These are phyloP conservation scores for Cadophora sp. DNA, from an alignment of 2,329 filamentous ascomycete genomes.

Conservation along the genomic window DNA sequence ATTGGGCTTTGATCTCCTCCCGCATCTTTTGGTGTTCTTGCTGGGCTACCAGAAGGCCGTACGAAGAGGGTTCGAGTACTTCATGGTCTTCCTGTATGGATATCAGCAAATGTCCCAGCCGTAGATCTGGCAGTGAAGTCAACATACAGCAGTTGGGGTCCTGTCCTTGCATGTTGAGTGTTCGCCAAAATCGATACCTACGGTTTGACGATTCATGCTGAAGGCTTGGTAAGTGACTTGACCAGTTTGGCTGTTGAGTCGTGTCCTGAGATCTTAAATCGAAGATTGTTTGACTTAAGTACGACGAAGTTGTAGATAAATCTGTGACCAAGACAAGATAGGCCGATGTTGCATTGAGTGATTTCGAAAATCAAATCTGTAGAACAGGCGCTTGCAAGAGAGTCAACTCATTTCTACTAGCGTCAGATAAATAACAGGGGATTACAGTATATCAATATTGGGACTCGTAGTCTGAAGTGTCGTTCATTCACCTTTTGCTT, in stretches of 20 bases:
- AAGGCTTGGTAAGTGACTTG: neutral
- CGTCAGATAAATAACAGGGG: no score
- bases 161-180: neutral
- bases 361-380: neutral
- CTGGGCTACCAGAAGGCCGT: neutral
- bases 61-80: neutral
- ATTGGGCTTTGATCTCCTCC: conserved; percentile 1
- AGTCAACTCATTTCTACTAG: neutral
- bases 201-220: neutral
- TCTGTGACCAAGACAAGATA: no score
- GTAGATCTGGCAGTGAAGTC: neutral
- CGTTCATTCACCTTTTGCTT: neutral
- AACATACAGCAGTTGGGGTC: conserved; percentile 7
- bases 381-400: no score
- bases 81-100: neutral
- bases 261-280: neutral
- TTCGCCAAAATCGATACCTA: neutral
- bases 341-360: neutral
- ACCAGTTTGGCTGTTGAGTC: neutral
- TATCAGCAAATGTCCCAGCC: neutral
- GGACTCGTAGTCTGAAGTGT: no score
- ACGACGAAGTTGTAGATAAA: neutral
- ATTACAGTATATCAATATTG: no score
- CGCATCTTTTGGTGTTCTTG: conserved; percentile 5
- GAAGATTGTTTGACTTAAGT: neutral